Conservation (phyloP, 2,329 filamentous ascomycete genomes). For the Zymoseptoria crescenta region DNA sequence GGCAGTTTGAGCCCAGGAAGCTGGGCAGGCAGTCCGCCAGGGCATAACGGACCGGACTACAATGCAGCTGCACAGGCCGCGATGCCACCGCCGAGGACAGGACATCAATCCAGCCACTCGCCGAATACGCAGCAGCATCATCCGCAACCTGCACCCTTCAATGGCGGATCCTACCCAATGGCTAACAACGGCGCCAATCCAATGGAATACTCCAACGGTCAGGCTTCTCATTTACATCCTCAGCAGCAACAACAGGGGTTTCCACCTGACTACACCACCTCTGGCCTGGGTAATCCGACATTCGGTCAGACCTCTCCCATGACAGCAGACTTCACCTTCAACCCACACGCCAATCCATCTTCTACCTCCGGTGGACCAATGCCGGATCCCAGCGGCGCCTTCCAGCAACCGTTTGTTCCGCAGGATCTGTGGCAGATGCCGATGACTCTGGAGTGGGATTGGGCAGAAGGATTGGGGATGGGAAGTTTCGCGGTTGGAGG, state of each 20-base stretch:
- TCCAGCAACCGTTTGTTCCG: slow-evolving; percentile 81
- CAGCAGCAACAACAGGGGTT: slow-evolving; percentile 3
- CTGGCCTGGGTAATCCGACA: slow-evolving; percentile 1
- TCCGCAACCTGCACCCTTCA: slow-evolving; percentile 10
- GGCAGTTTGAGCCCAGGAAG: slow-evolving; percentile 24
- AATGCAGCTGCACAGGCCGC: slow-evolving; percentile 11
- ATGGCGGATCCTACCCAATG: slow-evolving; percentile 6
- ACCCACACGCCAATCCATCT: slow-evolving; percentile 2
- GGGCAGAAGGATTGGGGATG: slow-evolving; percentile 43
- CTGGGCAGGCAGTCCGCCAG: slow-evolving; percentile 20
- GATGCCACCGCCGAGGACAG: slow-evolving; percentile 7
- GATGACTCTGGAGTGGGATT: slow-evolving; percentile 91
- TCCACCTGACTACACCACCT: slow-evolving; percentile 1
- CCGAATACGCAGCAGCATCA: slow-evolving; percentile 9
- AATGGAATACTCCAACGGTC: neutral
- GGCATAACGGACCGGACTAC: slow-evolving; percentile 11
- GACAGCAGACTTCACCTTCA: slow-evolving; percentile 10
- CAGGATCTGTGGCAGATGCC: slow-evolving; percentile 93
- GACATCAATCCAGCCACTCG: slow-evolving; percentile 7
- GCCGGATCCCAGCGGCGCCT: slow-evolving; percentile 32
- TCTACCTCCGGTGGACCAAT: neutral
- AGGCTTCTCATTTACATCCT: neutral
- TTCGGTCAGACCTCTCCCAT: slow-evolving; percentile 5
- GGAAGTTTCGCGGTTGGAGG: slow-evolving; percentile 24
- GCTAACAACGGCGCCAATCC: slow-evolving; percentile 2